phyloP scores from a whole-genome alignment of 805 yeast genomes.

The Lipomyces mesembrius region DNA sequence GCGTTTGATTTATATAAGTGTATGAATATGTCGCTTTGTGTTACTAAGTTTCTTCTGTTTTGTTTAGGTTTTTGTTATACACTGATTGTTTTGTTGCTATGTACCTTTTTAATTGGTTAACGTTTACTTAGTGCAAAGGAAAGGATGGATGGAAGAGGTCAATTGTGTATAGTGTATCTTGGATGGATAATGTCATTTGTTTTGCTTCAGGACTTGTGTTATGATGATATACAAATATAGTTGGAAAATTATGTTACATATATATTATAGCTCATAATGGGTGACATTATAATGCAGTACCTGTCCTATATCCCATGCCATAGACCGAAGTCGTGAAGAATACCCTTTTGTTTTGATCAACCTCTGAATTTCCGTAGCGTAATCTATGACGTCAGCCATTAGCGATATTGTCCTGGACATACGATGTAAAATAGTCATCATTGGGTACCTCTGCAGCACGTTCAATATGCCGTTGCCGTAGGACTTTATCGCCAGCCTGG shows the following conservation, averaged over 20 bases:
- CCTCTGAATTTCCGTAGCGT: constrained; percentile 22
- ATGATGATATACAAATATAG: background rate
- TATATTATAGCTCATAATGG: background rate
- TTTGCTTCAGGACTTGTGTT: background rate
- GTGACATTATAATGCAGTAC: background rate
- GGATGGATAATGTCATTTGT: background rate
- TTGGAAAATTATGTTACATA: background rate
- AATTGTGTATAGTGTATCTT: background rate
- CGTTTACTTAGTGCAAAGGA: background rate
- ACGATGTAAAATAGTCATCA: background rate
- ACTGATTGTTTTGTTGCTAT: background rate
- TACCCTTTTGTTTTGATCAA: background rate
- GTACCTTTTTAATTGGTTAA: background rate
- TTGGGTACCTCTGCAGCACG: constrained; percentile 22
- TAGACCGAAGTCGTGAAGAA: background rate
- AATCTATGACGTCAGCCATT: constrained; percentile 5
- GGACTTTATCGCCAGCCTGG: constrained; percentile 25
- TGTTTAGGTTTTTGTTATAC: constrained; percentile 12
- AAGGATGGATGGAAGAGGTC: background rate
- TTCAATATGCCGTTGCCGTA: constrained; percentile 28
- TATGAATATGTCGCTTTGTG: constrained; percentile 4
- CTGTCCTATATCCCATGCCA: no score
- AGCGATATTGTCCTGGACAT: background rate
- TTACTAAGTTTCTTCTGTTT: constrained; percentile 14
- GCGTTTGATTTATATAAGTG: constrained; percentile 3